Evolutionary conservation across 1,284 basidiomycete genomes (phyloP).

Genomic region (Sanghuangporus baumii): DNA sequence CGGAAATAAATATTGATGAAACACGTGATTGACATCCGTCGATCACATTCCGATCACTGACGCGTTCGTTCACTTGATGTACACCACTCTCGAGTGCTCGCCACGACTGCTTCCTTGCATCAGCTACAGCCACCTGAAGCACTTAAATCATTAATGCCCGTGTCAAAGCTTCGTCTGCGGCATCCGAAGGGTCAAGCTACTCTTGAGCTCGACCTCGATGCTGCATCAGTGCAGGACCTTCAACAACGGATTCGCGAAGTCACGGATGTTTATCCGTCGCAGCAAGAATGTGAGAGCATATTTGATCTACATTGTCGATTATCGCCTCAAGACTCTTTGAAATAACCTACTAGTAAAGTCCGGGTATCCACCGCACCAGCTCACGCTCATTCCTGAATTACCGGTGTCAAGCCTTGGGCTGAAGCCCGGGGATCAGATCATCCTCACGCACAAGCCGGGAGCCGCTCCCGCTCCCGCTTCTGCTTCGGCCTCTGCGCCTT

Average conservation of each 20-base stretch:
- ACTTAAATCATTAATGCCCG: not conserved
- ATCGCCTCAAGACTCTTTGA: not conserved
- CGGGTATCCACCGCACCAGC: constrained; percentile 75
- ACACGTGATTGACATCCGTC: not conserved
- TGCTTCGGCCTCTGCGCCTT: constrained; percentile 14
- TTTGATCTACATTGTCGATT: not conserved
- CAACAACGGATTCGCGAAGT: constrained; percentile 62
- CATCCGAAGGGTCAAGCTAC: constrained; percentile 64
- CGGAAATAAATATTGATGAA: not conserved
- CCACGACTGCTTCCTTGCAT: not conserved
- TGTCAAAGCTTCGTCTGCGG: constrained; percentile 31
- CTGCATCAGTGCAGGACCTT: constrained; percentile 63
- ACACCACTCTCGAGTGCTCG: not conserved
- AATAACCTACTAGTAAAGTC: constrained; percentile 68
- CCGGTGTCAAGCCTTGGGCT: constrained; percentile 73
- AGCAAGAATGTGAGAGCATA: constrained; percentile 63
- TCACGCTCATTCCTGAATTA: constrained; percentile 68
- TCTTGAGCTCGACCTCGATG: constrained; percentile 60
- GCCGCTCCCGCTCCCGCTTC: constrained; percentile 14
- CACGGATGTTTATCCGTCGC: constrained; percentile 68
- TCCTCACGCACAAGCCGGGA: constrained; percentile 52
- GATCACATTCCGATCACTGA: not conserved
- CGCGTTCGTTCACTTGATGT: not conserved
- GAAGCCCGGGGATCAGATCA: constrained; percentile 75
- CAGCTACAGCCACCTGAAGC: no score